Percentiles rank a stretch among this genome's conserved stretches.
These are phyloP conservation scores for Collybia mongolica DNA, from an alignment of 768 basidiomycete genomes.

Conservation along the genomic window DNA sequence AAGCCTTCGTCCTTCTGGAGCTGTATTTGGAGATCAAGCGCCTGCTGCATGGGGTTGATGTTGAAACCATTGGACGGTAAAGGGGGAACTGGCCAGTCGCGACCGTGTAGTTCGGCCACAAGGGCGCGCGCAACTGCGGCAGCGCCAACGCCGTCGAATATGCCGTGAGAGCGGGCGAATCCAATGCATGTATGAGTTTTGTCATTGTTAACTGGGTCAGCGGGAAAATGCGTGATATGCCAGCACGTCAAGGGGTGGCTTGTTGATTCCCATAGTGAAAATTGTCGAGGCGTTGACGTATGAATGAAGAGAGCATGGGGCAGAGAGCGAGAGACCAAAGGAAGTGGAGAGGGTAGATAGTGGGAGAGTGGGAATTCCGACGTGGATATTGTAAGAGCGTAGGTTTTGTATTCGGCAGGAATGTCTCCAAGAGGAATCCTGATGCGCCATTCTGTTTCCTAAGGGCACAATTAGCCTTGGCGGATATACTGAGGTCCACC, in stretches of 20 bases:
- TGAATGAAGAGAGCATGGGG: conserved; percentile 36
- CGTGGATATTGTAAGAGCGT: conserved; percentile 31
- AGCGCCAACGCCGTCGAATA: conserved; percentile 42
- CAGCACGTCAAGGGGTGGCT: conserved; percentile 39
- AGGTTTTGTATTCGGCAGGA: conserved; percentile 31
- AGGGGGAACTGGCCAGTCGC: conserved; percentile 34
- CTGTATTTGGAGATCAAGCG: conserved; percentile 19
- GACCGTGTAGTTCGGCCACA: conserved; percentile 34
- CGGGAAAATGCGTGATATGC: conserved; percentile 41
- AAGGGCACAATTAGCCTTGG: neutral
- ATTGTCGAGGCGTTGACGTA: conserved; percentile 35
- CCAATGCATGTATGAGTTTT: conserved; percentile 37
- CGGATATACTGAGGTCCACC: neutral
- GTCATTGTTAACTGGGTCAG: conserved; percentile 21
- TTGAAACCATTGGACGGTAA: conserved; percentile 29
- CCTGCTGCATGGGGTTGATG: conserved; percentile 30
- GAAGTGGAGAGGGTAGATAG: conserved; percentile 32
- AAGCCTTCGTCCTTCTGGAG: neutral
- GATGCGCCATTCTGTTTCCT: conserved; percentile 34
- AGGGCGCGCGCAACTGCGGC: conserved; percentile 34
- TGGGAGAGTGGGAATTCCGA: conserved; percentile 32
- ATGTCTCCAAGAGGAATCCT: conserved; percentile 34
- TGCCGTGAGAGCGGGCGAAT: conserved; percentile 38
- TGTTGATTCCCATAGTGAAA: conserved; percentile 30
- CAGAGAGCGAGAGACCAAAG: conserved; percentile 29